These are phyloP conservation scores for Moricandia arvensis DNA, from an alignment of 345 rosid genomes.

Conservation along the genomic window DNA sequence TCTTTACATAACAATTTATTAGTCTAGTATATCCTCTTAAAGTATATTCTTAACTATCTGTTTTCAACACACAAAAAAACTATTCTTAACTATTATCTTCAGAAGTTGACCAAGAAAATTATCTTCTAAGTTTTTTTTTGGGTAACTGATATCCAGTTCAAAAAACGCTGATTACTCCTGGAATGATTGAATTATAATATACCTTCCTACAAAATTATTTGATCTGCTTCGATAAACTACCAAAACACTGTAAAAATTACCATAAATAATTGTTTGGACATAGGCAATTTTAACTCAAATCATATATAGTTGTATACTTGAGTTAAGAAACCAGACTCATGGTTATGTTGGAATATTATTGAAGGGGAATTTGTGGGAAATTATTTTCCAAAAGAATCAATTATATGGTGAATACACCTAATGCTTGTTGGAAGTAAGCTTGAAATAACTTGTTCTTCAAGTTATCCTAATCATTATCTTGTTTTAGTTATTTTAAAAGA, in stretches of 20 bases:
- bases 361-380: not conserved
- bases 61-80: not conserved
- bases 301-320: not conserved
- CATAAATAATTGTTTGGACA: not conserved
- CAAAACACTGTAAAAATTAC: not conserved
- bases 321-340: not conserved
- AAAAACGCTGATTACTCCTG: not conserved
- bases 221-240: no score
- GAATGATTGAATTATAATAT: not conserved
- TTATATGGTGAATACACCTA: no score
- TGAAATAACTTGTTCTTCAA: no score
- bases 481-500: no score
- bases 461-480: no score
- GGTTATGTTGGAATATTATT: not conserved
- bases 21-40: constrained; percentile 17
- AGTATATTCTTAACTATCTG: not conserved
- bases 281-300: not conserved
- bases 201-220: not conserved
- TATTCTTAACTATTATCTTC: not conserved
- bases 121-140: not conserved
- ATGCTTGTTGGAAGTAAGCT: no score
- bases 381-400: not conserved
- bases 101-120: not conserved
- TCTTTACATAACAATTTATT: not conserved
- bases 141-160: not conserved